phyloP scores from a whole-genome alignment of 2,329 filamentous ascomycete genomes.

The Coniella lustricola region DNA sequence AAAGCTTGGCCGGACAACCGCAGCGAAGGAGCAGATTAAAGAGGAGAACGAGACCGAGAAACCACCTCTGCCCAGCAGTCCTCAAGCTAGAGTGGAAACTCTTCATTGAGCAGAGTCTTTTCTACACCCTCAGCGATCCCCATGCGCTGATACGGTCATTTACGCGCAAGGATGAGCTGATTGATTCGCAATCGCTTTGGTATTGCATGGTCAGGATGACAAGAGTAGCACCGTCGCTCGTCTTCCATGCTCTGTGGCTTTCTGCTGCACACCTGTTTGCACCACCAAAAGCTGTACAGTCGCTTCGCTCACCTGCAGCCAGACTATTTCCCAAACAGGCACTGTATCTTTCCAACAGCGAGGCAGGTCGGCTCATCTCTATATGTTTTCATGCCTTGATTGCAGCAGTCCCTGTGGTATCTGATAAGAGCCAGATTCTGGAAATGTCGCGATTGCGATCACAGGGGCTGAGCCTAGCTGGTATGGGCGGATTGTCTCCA shows the following conservation, averaged over 20 bases:
- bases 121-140: slow-evolving; percentile 55
- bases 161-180: slow-evolving; percentile 41
- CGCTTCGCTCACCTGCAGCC: slow-evolving; percentile 30
- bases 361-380: slow-evolving; percentile 48
- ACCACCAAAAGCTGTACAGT: slow-evolving; percentile 40
- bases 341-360: slow-evolving; percentile 36
- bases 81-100: slow-evolving; percentile 46
- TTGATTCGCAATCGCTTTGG: slow-evolving; percentile 56
- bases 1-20: slow-evolving; percentile 22
- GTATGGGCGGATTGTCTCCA: slow-evolving; percentile 39
- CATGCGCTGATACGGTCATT: slow-evolving; percentile 51
- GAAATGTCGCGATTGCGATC: slow-evolving; percentile 56
- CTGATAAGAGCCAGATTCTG: slow-evolving; percentile 40
- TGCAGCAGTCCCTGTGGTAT: slow-evolving; percentile 46
- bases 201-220: slow-evolving; percentile 56
- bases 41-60: slow-evolving; percentile 25
- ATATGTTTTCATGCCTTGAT: slow-evolving; percentile 58
- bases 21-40: slow-evolving; percentile 26
- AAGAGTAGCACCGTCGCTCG: slow-evolving; percentile 47
- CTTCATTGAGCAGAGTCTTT: slow-evolving; percentile 59
- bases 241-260: slow-evolving; percentile 60
- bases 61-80: slow-evolving; percentile 23
- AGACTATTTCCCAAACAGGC: slow-evolving; percentile 30
- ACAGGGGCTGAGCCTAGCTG: slow-evolving; percentile 42
- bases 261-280: slow-evolving; percentile 51